These are phyloP conservation scores for Scheffersomyces insectosa DNA, from an alignment of 1,139 yeast species.

Conservation along the genomic window DNA sequence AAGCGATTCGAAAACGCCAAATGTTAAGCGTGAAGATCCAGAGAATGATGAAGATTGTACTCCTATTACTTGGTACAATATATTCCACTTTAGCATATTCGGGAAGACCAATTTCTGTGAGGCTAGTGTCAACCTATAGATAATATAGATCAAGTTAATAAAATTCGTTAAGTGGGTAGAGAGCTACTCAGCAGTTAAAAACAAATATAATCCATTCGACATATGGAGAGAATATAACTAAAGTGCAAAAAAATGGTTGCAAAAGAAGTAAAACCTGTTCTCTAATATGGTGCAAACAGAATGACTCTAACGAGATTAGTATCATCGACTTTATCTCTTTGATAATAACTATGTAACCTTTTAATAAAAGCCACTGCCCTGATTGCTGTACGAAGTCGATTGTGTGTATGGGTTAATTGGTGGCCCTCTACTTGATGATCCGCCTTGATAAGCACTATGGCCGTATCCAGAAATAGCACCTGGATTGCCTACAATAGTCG, in stretches of 20 bases:
- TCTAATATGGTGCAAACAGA: too few relatives aligned
- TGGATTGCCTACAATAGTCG: constrained; percentile 48
- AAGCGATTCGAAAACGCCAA: neutral
- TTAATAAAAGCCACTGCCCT: neutral
- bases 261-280: too few relatives aligned
- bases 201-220: neutral
- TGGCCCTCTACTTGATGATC: constrained; percentile 2
- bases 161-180: neutral
- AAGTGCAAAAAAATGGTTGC: too few relatives aligned
- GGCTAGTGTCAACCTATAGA: too few relatives aligned
- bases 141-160: too few relatives aligned
- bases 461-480: constrained; percentile 30
- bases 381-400: constrained; percentile 1
- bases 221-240: neutral
- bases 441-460: constrained; percentile 13
- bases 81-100: constrained; percentile 49
- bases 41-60: constrained; percentile 30
- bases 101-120: constrained; percentile 47
- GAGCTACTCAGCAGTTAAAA: neutral
- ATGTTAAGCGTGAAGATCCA: neutral
- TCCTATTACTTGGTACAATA: constrained; percentile 51
- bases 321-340: too few relatives aligned
- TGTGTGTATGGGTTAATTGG: constrained; percentile 1
- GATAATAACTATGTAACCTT: too few relatives aligned
- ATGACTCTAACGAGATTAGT: too few relatives aligned